Conservation (phyloP, 768 basidiomycete genomes). For the Holtermanniella nyarrowii region DNA sequence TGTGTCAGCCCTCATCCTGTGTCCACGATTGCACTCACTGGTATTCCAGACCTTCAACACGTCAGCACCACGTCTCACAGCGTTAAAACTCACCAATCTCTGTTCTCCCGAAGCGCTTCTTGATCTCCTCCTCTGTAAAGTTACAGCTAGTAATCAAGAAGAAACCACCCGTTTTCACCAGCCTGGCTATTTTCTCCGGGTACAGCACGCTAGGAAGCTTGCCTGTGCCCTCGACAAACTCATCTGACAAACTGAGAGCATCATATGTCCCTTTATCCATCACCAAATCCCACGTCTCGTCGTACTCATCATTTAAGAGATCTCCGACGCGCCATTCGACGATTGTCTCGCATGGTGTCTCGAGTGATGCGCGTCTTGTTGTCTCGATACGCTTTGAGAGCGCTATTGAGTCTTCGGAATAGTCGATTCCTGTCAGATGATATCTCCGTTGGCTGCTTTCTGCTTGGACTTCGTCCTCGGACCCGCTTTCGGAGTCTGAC, state of each 20-base stretch:
- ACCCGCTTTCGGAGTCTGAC: slow-evolving; percentile 22
- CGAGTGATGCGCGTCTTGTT: slow-evolving; percentile 9
- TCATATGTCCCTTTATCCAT: slow-evolving; percentile 46
- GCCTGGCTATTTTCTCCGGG: slow-evolving; percentile 32
- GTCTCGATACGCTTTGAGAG: slow-evolving; percentile 34
- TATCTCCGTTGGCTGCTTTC: slow-evolving; percentile 20
- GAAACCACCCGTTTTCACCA: slow-evolving; percentile 38
- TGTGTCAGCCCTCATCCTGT: not conserved
- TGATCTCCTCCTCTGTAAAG: slow-evolving; percentile 43
- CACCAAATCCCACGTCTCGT: slow-evolving; percentile 41
- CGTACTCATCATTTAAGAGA: slow-evolving; percentile 21
- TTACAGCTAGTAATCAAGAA: slow-evolving; percentile 45
- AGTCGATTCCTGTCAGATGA: slow-evolving; percentile 43
- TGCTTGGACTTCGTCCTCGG: slow-evolving; percentile 19
- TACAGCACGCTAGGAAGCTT: slow-evolving; percentile 39
- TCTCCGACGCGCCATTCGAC: slow-evolving; percentile 31
- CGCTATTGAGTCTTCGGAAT: slow-evolving; percentile 37
- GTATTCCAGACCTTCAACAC: slow-evolving; percentile 19
- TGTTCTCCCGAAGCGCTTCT: slow-evolving; percentile 28
- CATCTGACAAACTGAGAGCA: slow-evolving; percentile 40
- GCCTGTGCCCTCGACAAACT: slow-evolving; percentile 18
- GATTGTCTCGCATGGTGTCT: slow-evolving; percentile 1
- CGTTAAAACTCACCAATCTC: slow-evolving; percentile 25
- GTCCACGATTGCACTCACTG: slow-evolving; percentile 12
- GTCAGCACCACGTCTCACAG: not conserved